A percentile compares a stretch with the other conserved stretches of the same genome.
phyloP scores from a whole-genome alignment of 768 basidiomycete species.

The Ramaria rubella region DNA sequence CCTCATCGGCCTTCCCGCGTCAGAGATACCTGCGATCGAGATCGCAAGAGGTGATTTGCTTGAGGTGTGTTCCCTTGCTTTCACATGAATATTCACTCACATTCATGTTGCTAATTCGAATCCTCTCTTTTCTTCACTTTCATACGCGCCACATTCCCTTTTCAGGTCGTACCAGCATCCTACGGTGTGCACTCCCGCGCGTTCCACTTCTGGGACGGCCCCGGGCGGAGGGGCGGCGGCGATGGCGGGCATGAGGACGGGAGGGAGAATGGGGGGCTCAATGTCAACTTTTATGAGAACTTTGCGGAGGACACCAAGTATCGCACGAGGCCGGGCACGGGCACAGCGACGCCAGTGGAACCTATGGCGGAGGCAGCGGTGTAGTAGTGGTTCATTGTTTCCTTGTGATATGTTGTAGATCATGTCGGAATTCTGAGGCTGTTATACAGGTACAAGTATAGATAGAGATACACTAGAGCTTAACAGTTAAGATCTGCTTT shows the following conservation, averaged over 20 bases:
- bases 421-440: too few relatives aligned
- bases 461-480: too few relatives aligned
- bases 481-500: too few relatives aligned
- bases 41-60: conserved; percentile 95
- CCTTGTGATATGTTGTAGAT: too few relatives aligned
- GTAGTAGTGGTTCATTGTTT: too few relatives aligned
- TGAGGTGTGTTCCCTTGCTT: conserved; percentile 38
- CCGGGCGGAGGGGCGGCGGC: conserved; percentile 45
- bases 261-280: conserved; percentile 40
- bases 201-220: conserved; percentile 89
- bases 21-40: conserved; percentile 96
- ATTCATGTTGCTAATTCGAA: too few relatives aligned
- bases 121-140: too few relatives aligned
- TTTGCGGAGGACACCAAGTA: conserved; percentile 55
- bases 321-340: conserved; percentile 5
- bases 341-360: conserved; percentile 1
- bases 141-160: too few relatives aligned
- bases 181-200: conserved; percentile 89
- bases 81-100: conserved; percentile 29
- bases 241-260: conserved; percentile 5
- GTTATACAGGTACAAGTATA: too few relatives aligned
- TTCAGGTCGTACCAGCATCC: conserved; percentile 65
- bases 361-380: too few relatives aligned
- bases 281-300: conserved; percentile 80
- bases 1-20: conserved; percentile 88